These are phyloP conservation scores for Aspergillus oerlinghausenensis DNA, from an alignment of 2,329 filamentous ascomycete species.

Conservation along the genomic window DNA sequence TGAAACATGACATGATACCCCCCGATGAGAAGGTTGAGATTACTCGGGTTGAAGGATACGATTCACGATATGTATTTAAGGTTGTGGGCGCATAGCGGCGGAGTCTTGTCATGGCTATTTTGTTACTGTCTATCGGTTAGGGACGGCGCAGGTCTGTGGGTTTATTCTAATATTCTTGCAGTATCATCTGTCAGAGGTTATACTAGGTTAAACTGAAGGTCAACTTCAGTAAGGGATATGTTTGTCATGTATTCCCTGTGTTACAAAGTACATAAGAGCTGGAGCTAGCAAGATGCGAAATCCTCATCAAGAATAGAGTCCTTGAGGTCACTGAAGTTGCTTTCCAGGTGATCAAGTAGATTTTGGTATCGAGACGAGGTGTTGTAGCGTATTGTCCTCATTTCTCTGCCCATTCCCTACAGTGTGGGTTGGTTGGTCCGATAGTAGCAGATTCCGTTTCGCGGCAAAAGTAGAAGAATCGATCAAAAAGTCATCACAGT, in stretches of 20 bases:
- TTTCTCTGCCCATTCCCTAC: background rate
- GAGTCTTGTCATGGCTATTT: slow-evolving; percentile 26
- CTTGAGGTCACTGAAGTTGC: background rate
- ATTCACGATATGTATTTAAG: slow-evolving; percentile 42
- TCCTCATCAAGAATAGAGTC: background rate
- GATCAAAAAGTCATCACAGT: background rate
- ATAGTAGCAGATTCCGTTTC: background rate
- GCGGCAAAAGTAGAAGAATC: background rate
- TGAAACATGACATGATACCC: slow-evolving; percentile 81
- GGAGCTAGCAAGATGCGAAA: background rate
- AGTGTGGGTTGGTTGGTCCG: background rate
- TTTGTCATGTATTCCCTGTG: background rate
- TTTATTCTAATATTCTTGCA: background rate
- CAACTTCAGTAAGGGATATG: background rate
- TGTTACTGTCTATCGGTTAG: slow-evolving; percentile 15
- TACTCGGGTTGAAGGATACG: slow-evolving; percentile 44
- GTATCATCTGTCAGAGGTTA: background rate
- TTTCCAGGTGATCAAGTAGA: background rate
- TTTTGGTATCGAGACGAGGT: background rate
- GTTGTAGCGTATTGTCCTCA: slow-evolving; percentile 3
- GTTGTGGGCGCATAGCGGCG: slow-evolving; percentile 36
- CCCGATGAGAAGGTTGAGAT: slow-evolving; percentile 59
- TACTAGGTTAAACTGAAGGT: background rate
- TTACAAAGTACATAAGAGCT: background rate
- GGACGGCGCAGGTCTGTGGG: slow-evolving; percentile 24